Evolutionary conservation across 495 filamentous ascomycete genomes (phyloP).

Genomic region (Penicillium canariense): DNA sequence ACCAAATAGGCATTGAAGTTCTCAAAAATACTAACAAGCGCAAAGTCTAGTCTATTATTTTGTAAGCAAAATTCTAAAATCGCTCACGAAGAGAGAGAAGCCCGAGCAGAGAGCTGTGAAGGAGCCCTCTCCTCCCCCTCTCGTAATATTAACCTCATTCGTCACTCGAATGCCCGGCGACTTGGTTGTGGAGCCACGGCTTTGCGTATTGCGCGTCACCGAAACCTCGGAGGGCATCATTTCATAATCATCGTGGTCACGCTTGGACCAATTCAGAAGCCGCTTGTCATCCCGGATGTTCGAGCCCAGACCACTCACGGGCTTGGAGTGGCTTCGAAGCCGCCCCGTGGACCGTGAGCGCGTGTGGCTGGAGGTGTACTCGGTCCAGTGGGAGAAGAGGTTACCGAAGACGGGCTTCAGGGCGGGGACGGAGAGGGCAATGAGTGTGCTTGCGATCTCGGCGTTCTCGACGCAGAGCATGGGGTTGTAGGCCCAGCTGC

Average conservation of each 20-base stretch:
- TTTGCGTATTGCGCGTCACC: constrained; percentile 12
- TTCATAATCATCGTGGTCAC: constrained; percentile 26
- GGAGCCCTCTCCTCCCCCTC: constrained; percentile 1
- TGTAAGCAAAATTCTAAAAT: constrained; percentile 4
- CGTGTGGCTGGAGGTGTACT: constrained; percentile 27
- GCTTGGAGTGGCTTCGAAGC: constrained; percentile 21
- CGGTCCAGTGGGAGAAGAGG: constrained; percentile 24
- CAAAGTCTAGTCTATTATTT: constrained; percentile 1
- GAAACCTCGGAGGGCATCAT: constrained; percentile 32
- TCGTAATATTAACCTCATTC: constrained; percentile 22
- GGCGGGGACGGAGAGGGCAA: constrained; percentile 46
- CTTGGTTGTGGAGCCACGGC: not conserved
- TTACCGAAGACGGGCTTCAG: constrained; percentile 42
- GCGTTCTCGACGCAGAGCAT: constrained; percentile 45
- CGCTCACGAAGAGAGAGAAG: not conserved
- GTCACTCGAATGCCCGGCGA: constrained; percentile 24
- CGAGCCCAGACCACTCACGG: constrained; percentile 14
- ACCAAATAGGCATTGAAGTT: too few relatives aligned
- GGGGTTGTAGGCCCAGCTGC: constrained; percentile 45
- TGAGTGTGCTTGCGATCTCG: constrained; percentile 43
- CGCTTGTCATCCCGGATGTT: constrained; percentile 23
- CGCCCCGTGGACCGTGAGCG: constrained; percentile 19
- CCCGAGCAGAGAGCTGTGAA: constrained; percentile 7
- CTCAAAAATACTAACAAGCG: too few relatives aligned
- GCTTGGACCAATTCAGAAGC: constrained; percentile 26